Percentiles rank a stretch among this genome's conserved stretches.
Evolutionary conservation across 2,329 filamentous ascomycete species (phyloP).

Genomic region (Penicillium sp.): DNA sequence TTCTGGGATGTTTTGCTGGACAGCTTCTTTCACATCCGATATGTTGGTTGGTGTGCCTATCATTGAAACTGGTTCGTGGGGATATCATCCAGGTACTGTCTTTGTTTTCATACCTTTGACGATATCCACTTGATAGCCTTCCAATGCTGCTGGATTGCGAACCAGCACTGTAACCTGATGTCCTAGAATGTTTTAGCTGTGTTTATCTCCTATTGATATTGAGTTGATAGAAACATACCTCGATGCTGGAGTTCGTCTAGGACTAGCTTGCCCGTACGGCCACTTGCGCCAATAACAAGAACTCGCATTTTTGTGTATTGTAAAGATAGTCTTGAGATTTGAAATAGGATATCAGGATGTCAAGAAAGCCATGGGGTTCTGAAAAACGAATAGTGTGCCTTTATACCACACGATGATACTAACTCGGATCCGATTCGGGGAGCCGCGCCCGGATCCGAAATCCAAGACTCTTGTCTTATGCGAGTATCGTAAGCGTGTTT

Average conservation of each 20-base stretch:
- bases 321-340: no score
- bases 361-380: no score
- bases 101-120: constrained; percentile 17
- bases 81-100: not conserved
- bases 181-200: constrained; percentile 5
- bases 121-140: constrained; percentile 20
- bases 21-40: constrained; percentile 21
- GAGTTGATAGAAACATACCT: constrained; percentile 8
- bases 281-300: constrained; percentile 47
- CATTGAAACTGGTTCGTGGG: not conserved
- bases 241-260: constrained; percentile 41
- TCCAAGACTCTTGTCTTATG: no score
- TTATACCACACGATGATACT: no score
- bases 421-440: no score
- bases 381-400: no score
- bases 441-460: no score
- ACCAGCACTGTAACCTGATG: constrained; percentile 44
- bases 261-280: constrained; percentile 46
- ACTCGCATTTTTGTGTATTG: constrained; percentile 22
- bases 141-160: constrained; percentile 30
- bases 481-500: no score
- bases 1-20: constrained; percentile 17
- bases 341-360: no score
- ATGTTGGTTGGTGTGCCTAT: constrained; percentile 23
- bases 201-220: not conserved